These are phyloP conservation scores for Apiotrichum gamsii DNA, from an alignment of 1,284 basidiomycete genomes.

Conservation along the genomic window DNA sequence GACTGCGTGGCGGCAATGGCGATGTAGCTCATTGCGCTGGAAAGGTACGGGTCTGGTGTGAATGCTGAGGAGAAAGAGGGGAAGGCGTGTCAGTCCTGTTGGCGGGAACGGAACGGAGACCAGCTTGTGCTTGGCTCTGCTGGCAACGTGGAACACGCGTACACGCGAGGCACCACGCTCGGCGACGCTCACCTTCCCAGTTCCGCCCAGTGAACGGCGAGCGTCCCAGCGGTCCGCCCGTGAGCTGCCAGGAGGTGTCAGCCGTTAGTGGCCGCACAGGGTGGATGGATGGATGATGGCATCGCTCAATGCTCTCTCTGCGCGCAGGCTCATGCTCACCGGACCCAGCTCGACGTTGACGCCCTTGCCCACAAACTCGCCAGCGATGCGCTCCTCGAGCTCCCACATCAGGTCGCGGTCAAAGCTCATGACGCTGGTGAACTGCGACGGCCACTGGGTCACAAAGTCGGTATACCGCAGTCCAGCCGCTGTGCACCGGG, in stretches of 20 bases:
- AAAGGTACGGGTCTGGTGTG: conserved; percentile 47
- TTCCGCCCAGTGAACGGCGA: conserved; percentile 46
- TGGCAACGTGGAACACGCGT: too few relatives aligned
- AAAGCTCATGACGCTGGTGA: conserved; percentile 51
- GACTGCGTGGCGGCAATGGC: conserved; percentile 44
- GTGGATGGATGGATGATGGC: background rate
- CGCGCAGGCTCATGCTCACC: conserved; percentile 18
- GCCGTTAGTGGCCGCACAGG: background rate
- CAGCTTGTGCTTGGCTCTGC: background rate
- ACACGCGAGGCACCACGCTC: background rate
- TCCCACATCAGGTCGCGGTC: conserved; percentile 47
- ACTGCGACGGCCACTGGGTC: conserved; percentile 49
- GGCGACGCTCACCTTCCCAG: conserved; percentile 42
- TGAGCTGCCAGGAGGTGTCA: conserved; percentile 26
- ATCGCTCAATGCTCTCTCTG: too few relatives aligned
- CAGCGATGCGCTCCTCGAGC: conserved; percentile 47
- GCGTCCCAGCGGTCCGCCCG: conserved; percentile 47
- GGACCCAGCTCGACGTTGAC: conserved; percentile 43
- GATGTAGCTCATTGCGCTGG: conserved; percentile 41
- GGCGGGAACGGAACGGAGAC: background rate
- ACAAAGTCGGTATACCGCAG: conserved; percentile 44
- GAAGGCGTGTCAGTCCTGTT: background rate
- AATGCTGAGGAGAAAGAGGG: conserved; percentile 27
- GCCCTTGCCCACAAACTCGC: conserved; percentile 49
- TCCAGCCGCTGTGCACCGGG: conserved; percentile 49